These are phyloP conservation scores for Chlorella sp. DNA, from an alignment of 139 green algal genomes.

Conservation along the genomic window DNA sequence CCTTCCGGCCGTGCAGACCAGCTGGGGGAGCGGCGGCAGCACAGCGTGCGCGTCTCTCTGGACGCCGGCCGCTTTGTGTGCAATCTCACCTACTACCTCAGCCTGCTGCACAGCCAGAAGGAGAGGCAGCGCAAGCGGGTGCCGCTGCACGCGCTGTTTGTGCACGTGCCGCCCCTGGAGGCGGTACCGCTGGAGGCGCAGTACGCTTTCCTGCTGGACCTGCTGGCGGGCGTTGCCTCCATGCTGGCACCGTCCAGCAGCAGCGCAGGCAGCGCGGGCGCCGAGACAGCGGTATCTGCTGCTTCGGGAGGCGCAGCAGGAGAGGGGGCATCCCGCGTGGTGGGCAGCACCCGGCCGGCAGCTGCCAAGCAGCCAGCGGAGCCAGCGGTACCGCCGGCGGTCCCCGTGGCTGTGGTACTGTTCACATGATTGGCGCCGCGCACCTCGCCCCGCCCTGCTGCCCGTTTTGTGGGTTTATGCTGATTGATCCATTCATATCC, in stretches of 20 bases:
- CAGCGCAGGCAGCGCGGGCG: too few relatives aligned
- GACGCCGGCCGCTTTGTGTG: conserved; percentile 62
- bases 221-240: conserved; percentile 25
- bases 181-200: conserved; percentile 38
- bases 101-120: conserved; percentile 23
- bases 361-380: too few relatives aligned
- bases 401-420: too few relatives aligned
- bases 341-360: too few relatives aligned
- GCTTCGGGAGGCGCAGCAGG: too few relatives aligned
- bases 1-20: neutral
- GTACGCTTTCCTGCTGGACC: conserved; percentile 45
- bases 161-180: conserved; percentile 65
- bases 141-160: conserved; percentile 56
- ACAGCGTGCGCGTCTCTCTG: neutral
- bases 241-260: neutral
- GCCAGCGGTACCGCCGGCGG: too few relatives aligned
- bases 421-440: too few relatives aligned
- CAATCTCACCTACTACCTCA: conserved; percentile 50
- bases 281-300: too few relatives aligned
- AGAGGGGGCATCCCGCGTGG: too few relatives aligned
- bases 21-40: neutral
- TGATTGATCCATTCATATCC: too few relatives aligned
- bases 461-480: too few relatives aligned
- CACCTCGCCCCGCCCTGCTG: too few relatives aligned
- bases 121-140: neutral